Percentiles rank a stretch among this genome's conserved stretches.
These are phyloP conservation scores for Lunularia cruciata DNA, from an alignment of 225 moss, liverwort and hornwort genomes.

Conservation along the genomic window DNA sequence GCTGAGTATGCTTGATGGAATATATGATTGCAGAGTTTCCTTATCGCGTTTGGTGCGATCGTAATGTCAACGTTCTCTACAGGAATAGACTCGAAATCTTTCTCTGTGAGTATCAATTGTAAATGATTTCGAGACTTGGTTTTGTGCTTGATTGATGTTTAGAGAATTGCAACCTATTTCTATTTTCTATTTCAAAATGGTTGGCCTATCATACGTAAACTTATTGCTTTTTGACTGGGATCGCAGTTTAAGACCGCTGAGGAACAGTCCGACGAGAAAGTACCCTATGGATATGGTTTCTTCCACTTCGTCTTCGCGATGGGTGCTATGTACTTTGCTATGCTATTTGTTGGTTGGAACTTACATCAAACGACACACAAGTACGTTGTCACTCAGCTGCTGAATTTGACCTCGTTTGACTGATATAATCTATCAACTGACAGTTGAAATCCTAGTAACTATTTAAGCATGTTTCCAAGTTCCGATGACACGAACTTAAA, in stretches of 20 bases:
- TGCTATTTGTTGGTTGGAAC: constrained; percentile 98
- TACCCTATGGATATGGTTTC: constrained; percentile 91
- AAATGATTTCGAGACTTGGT: no score
- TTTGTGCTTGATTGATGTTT: no score
- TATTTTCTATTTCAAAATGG: neutral
- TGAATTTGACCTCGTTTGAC: no score
- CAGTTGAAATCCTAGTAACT: no score
- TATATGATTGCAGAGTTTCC: constrained; percentile 66
- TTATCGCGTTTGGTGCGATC: constrained; percentile 76
- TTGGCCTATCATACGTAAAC: no score
- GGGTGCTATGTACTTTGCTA: constrained; percentile 97
- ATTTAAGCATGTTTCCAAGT: no score
- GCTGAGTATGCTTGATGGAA: neutral
- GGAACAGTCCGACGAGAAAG: constrained; percentile 41
- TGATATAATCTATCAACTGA: no score
- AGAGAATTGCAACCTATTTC: no score
- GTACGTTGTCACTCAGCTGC: constrained; percentile 32
- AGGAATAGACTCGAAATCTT: constrained; percentile 83
- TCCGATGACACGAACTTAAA: no score
- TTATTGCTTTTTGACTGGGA: no score
- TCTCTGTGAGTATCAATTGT: constrained; percentile 73
- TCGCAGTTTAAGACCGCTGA: constrained; percentile 59
- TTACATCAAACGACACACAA: constrained; percentile 89
- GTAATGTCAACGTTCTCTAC: constrained; percentile 89
- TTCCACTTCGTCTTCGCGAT: constrained; percentile 96